Conservation (phyloP, 495 filamentous ascomycete species). For the Sordaria brevicollis region DNA sequence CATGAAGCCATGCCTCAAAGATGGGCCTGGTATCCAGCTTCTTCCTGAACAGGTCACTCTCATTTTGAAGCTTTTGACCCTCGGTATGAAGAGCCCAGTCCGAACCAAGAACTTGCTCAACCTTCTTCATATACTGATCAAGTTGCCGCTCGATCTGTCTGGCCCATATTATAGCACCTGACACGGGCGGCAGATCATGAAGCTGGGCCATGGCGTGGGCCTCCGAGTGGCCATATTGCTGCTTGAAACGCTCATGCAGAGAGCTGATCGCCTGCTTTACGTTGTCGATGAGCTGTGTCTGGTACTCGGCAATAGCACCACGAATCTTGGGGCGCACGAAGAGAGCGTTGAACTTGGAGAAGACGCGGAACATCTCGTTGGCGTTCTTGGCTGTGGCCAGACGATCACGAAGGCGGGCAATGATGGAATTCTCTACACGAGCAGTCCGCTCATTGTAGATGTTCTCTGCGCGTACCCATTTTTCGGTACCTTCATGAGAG, state of each 20-base stretch:
- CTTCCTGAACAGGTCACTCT: slow-evolving; percentile 85
- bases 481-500: slow-evolving; percentile 72
- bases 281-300: slow-evolving; percentile 91
- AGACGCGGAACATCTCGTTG: slow-evolving; percentile 99
- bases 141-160: slow-evolving; percentile 93
- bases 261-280: slow-evolving; percentile 90
- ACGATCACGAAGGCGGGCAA: slow-evolving; percentile 84
- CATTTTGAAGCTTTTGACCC: slow-evolving; percentile 82
- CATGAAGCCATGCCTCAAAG: slow-evolving; percentile 89
- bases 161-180: slow-evolving; percentile 94
- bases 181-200: slow-evolving; percentile 87
- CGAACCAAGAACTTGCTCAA: slow-evolving; percentile 86
- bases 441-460: slow-evolving; percentile 95
- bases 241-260: slow-evolving; percentile 94
- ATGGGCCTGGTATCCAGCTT: slow-evolving; percentile 90
- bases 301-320: slow-evolving; percentile 94
- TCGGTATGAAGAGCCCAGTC: slow-evolving; percentile 93
- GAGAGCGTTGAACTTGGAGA: slow-evolving; percentile 98
- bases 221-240: slow-evolving; percentile 96
- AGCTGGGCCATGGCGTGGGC: slow-evolving; percentile 96
- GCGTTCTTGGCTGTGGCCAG: slow-evolving; percentile 90
- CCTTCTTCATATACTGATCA: slow-evolving; percentile 92
- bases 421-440: slow-evolving; percentile 96
- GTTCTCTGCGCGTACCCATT: slow-evolving; percentile 87
- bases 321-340: slow-evolving; percentile 96